Evolutionary conservation across 257 asterid species (phyloP).

Genomic region (Nicotiana tomentosiformis): DNA sequence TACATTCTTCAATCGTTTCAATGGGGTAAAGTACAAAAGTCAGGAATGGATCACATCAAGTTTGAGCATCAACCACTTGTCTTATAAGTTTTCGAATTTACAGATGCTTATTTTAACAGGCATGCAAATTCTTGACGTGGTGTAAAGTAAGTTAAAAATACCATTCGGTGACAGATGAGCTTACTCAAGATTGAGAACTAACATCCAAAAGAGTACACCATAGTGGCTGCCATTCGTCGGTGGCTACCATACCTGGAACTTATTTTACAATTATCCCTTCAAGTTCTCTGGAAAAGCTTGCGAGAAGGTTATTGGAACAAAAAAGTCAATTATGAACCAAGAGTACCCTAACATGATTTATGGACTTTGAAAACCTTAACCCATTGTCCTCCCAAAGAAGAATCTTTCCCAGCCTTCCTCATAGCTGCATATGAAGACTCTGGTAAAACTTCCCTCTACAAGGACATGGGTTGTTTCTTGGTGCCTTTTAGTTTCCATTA

Average conservation of each 20-base stretch:
- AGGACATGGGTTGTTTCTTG: background rate
- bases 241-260: background rate
- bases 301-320: background rate
- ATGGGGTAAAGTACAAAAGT: background rate
- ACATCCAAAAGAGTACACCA: background rate
- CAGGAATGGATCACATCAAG: background rate
- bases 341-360: background rate
- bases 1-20: background rate
- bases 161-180: background rate
- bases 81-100: background rate
- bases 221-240: background rate
- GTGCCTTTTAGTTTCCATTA: background rate
- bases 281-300: background rate
- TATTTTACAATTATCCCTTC: background rate
- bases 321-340: background rate
- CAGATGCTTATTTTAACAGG: background rate
- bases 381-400: background rate
- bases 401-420: background rate
- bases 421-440: background rate
- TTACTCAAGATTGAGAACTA: background rate
- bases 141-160: background rate
- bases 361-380: background rate
- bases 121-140: background rate
- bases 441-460: background rate
- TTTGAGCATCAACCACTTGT: background rate